These are phyloP conservation scores for Coemansia sp. DNA, from an alignment of 192 early-diverging fungal genomes.

Conservation along the genomic window DNA sequence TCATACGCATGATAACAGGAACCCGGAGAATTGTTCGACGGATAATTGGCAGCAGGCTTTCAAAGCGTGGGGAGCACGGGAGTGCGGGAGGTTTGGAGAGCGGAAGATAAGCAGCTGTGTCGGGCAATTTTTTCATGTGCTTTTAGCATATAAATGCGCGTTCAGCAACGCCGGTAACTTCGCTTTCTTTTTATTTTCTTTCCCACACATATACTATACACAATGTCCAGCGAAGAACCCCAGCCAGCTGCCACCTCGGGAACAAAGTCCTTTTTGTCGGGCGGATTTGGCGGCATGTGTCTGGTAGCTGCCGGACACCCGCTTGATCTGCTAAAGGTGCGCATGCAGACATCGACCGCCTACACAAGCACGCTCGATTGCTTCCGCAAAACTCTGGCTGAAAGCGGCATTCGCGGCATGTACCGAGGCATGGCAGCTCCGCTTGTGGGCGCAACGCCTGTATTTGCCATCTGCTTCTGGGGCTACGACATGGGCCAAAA, in stretches of 20 bases:
- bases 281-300: constrained; percentile 87
- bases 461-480: constrained; percentile 95
- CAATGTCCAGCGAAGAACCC: constrained; percentile 8
- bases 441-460: constrained; percentile 89
- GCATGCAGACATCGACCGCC: constrained; percentile 85
- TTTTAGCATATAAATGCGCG: constrained; percentile 4
- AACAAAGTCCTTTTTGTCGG: constrained; percentile 87
- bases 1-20: too few species aligned
- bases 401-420: constrained; percentile 86
- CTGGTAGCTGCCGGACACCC: constrained; percentile 74
- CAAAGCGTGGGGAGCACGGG: not conserved
- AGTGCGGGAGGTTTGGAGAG: not conserved
- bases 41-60: constrained; percentile 3
- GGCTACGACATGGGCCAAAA: constrained; percentile 56
- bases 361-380: constrained; percentile 90
- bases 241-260: constrained; percentile 30
- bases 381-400: constrained; percentile 85
- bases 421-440: constrained; percentile 96
- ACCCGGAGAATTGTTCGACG: too few species aligned
- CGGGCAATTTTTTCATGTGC: constrained; percentile 8
- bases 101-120: constrained; percentile 12
- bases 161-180: constrained; percentile 1
- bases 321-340: constrained; percentile 91
- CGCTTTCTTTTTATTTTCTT: constrained; percentile 1
- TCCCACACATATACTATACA: constrained; percentile 13